phyloP scores from a whole-genome alignment of 2,329 filamentous ascomycete species.

The Cryphonectria japonica region DNA sequence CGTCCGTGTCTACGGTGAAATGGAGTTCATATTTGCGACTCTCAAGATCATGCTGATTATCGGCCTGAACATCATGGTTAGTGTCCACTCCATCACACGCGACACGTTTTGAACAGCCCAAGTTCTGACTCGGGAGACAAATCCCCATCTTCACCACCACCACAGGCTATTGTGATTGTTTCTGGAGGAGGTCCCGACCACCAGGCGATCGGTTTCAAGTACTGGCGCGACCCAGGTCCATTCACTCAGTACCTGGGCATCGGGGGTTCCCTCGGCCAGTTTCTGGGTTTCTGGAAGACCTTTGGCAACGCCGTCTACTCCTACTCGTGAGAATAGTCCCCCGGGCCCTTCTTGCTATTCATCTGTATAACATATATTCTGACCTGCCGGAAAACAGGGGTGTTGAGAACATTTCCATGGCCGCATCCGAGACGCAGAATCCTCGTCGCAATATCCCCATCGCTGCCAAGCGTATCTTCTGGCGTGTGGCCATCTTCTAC shows the following conservation, averaged over 20 bases:
- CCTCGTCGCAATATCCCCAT: constrained; percentile 47
- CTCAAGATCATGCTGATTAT: constrained; percentile 21
- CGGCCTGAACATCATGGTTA: constrained; percentile 23
- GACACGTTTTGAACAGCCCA: neutral
- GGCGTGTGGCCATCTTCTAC: constrained; percentile 44
- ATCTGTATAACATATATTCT: neutral
- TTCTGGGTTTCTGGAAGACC: constrained; percentile 32
- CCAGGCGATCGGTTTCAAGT: constrained; percentile 33
- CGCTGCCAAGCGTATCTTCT: constrained; percentile 34
- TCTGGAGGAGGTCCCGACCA: constrained; percentile 31
- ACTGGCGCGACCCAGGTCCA: constrained; percentile 31
- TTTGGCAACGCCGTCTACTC: constrained; percentile 24
- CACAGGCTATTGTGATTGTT: constrained; percentile 28
- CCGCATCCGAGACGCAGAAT: constrained; percentile 40
- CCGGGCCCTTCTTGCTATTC: no score
- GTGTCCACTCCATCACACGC: neutral
- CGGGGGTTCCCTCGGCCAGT: constrained; percentile 32
- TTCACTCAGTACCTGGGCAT: constrained; percentile 31
- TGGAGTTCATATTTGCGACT: constrained; percentile 22
- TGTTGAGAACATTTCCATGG: constrained; percentile 33
- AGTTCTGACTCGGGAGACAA: neutral
- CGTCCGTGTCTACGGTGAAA: constrained; percentile 20
- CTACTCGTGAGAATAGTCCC: constrained; percentile 7
- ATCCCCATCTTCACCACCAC: neutral
- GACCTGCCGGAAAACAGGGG: constrained; percentile 31